Conservation (phyloP, 176 grass and related monocot species). For the Triticum urartu region DNA sequence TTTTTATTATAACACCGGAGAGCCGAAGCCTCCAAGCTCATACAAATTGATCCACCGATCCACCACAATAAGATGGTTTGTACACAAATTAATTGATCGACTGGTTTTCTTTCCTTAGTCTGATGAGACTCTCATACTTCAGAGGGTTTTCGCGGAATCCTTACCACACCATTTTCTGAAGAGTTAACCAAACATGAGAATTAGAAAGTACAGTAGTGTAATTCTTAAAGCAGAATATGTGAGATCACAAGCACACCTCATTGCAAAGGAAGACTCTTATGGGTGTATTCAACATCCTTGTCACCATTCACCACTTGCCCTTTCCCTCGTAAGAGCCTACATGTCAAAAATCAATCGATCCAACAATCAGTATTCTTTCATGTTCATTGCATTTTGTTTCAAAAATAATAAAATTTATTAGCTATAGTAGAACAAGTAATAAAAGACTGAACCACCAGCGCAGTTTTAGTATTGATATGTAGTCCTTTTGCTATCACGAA, state of each 20-base stretch:
- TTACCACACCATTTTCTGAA: neutral
- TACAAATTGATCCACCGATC: slow-evolving; percentile 16
- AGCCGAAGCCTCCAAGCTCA: neutral
- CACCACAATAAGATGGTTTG: slow-evolving; percentile 20
- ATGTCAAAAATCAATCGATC: slow-evolving; percentile 21
- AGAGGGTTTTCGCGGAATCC: neutral
- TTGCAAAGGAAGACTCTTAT: slow-evolving; percentile 68
- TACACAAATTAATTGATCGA: slow-evolving; percentile 26
- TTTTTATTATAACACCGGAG: slow-evolving; percentile 15
- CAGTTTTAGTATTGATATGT: neutral
- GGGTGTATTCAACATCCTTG: slow-evolving; percentile 70
- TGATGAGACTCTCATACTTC: slow-evolving; percentile 12
- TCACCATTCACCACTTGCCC: slow-evolving; percentile 88
- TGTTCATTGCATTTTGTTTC: neutral
- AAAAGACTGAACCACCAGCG: neutral
- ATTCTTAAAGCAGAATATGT: neutral
- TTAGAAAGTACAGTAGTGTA: neutral
- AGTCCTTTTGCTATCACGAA: neutral
- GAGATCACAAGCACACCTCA: slow-evolving; percentile 29
- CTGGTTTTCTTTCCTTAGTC: neutral
- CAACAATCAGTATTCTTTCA: slow-evolving; percentile 3
- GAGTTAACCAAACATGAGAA: neutral
- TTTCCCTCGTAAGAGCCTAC: slow-evolving; percentile 80
- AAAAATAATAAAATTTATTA: neutral
- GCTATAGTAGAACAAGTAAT: neutral